These are phyloP conservation scores for Chlamydomonas reinhardtii DNA, from an alignment of 163 green algal species.

Conservation along the genomic window DNA sequence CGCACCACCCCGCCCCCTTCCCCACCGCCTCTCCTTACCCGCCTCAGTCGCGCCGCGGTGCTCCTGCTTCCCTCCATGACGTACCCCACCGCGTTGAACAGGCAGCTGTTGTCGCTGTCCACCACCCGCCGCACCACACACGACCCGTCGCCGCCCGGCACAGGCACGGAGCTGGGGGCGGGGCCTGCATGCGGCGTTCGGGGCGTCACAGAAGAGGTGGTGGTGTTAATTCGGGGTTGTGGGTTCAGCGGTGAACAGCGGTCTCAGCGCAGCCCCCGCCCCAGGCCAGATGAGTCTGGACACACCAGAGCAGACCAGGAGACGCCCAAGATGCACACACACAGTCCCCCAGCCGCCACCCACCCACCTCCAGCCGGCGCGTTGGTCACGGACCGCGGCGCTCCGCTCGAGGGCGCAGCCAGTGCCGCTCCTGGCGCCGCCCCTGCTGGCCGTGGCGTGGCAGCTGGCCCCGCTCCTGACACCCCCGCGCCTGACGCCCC, in stretches of 20 bases:
- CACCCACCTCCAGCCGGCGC: neutral
- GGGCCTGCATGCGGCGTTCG: neutral
- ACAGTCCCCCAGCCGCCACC: too few species aligned
- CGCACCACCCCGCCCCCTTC: too few species aligned
- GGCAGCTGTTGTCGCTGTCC: slow-evolving; percentile 83
- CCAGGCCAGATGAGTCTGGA: too few species aligned
- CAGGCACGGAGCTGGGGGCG: slow-evolving; percentile 50
- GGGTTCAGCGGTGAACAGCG: too few species aligned
- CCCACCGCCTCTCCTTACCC: neutral
- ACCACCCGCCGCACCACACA: slow-evolving; percentile 76
- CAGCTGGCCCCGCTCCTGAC: neutral
- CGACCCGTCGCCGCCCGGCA: slow-evolving; percentile 58
- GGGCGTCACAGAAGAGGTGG: too few species aligned
- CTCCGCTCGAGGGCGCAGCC: too few species aligned
- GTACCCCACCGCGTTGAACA: slow-evolving; percentile 81
- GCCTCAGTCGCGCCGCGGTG: neutral
- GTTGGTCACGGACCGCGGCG: neutral
- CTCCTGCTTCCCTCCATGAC: slow-evolving; percentile 16
- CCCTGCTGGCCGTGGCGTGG: neutral
- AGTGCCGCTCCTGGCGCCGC: neutral
- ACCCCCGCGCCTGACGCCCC: neutral
- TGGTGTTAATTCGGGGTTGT: too few species aligned
- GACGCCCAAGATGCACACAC: neutral
- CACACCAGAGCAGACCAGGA: too few species aligned
- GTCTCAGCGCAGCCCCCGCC: too few species aligned